These are phyloP conservation scores for Candida mesenterica DNA, from an alignment of 1,139 yeast species.

Conservation along the genomic window DNA sequence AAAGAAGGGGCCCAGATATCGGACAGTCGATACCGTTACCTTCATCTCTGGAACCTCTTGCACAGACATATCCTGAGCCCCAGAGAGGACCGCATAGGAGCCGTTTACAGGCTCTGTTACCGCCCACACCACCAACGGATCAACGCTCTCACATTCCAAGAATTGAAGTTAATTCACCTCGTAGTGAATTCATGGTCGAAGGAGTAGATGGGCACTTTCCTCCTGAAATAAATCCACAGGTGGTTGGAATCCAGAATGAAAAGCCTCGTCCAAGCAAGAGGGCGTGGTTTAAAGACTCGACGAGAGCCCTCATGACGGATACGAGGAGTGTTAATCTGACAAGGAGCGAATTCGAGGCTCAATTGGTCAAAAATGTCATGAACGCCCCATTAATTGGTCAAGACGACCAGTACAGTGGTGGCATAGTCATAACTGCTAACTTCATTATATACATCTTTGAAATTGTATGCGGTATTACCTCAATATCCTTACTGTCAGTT, in stretches of 20 bases:
- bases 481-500: constrained; percentile 31
- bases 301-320: too few relatives aligned
- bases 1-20: neutral
- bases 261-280: too few relatives aligned
- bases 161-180: too few relatives aligned
- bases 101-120: constrained; percentile 2
- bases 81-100: neutral
- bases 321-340: neutral
- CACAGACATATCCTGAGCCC: too few relatives aligned
- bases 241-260: too few relatives aligned
- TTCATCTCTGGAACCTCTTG: too few relatives aligned
- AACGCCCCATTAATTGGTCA: neutral
- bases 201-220: too few relatives aligned
- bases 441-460: constrained; percentile 37
- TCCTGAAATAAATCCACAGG: too few relatives aligned
- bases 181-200: too few relatives aligned
- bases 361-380: neutral
- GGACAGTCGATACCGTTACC: too few relatives aligned
- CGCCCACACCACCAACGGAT: constrained; percentile 12
- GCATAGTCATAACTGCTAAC: constrained; percentile 28
- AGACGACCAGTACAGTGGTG: constrained; percentile 16
- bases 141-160: too few relatives aligned
- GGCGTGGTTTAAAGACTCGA: too few relatives aligned
- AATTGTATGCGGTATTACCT: constrained; percentile 31
- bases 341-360: neutral